Percentiles rank a stretch among this genome's conserved stretches.
These are phyloP conservation scores for Colletotrichum eremochloae DNA, from an alignment of 2,329 filamentous ascomycete species.

Conservation along the genomic window DNA sequence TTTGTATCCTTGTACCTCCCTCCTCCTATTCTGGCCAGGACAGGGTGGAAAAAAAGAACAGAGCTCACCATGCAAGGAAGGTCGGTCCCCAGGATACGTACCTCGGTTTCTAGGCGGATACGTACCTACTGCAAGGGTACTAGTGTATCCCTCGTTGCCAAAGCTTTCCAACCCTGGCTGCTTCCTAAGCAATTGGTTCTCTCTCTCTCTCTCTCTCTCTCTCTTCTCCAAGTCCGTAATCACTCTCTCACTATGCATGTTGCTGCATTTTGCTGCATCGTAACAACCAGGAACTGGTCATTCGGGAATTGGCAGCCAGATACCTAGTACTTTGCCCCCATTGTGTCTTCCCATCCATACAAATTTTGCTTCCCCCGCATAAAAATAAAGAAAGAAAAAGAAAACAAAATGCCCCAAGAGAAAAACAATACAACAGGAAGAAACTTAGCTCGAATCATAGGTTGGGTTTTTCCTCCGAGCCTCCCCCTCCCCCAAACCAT, in stretches of 20 bases:
- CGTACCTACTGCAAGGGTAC: no score
- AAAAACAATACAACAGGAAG: not conserved
- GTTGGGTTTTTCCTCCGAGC: constrained; percentile 19
- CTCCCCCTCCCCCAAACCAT: constrained; percentile 3
- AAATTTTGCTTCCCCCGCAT: not conserved
- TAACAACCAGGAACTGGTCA: not conserved
- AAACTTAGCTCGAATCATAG: constrained; percentile 27
- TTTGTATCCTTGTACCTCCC: constrained; percentile 9
- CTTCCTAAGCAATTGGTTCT: not conserved
- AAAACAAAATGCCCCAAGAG: not conserved
- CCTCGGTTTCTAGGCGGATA: no score
- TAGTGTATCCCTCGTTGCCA: not conserved
- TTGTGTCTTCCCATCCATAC: not conserved
- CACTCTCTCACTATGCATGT: not conserved
- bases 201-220: not conserved
- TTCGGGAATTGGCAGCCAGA: not conserved
- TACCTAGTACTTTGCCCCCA: not conserved
- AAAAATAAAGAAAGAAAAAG: not conserved
- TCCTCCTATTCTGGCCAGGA: not conserved
- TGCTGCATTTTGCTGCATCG: not conserved
- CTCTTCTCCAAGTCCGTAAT: not conserved
- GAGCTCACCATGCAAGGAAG: constrained; percentile 15
- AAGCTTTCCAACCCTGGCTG: constrained; percentile 2
- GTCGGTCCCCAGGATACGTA: not conserved
- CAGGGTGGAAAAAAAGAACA: not conserved